These are phyloP conservation scores for Eucalyptus dawsonii DNA, from an alignment of 345 rosid genomes.

Conservation along the genomic window DNA sequence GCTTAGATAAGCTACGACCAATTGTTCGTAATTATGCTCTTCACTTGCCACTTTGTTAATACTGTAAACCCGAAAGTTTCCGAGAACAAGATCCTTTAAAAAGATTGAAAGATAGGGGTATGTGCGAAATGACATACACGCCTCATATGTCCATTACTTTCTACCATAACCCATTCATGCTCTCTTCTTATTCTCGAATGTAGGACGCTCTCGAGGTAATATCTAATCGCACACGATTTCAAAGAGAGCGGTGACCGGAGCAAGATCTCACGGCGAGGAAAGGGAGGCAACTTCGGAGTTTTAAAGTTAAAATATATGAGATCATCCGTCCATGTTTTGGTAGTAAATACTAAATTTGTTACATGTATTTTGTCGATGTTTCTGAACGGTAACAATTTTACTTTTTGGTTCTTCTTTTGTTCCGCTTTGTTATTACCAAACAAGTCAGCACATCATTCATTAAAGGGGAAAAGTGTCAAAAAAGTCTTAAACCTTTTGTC, in stretches of 20 bases:
- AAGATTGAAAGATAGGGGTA: neutral
- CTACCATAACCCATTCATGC: neutral
- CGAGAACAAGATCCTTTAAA: neutral
- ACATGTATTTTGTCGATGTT: neutral
- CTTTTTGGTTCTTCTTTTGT: neutral
- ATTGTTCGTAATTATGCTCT: neutral
- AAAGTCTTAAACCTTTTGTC: too few relatives aligned
- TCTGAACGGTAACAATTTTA: neutral
- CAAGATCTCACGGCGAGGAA: neutral
- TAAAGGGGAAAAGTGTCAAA: too few relatives aligned
- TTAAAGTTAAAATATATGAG: neutral
- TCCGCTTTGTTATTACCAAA: neutral
- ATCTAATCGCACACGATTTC: neutral
- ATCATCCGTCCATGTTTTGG: neutral
- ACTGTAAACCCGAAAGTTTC: neutral
- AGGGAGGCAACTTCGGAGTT: neutral
- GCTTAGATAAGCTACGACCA: neutral
- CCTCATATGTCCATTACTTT: neutral
- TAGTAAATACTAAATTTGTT: neutral
- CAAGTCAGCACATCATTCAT: neutral
- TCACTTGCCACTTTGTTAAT: neutral
- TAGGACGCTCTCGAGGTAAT: neutral
- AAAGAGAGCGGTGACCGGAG: neutral
- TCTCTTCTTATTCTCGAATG: neutral
- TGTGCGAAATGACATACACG: accelerated